phyloP scores from a whole-genome alignment of 768 basidiomycete species.

The Postia placenta region DNA sequence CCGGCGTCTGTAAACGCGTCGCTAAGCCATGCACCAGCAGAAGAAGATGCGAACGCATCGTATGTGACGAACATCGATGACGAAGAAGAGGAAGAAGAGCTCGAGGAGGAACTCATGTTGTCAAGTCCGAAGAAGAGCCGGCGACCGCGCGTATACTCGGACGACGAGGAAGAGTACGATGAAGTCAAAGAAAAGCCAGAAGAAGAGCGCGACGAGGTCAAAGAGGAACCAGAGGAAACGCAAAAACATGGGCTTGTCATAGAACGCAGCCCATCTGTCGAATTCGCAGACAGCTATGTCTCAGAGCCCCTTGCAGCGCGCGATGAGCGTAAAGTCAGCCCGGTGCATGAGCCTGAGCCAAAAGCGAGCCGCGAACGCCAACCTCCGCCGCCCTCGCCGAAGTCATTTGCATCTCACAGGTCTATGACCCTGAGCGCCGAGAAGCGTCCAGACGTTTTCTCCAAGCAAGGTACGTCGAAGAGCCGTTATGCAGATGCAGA shows the following conservation, averaged over 20 bases:
- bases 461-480: too few species aligned
- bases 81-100: constrained; percentile 9
- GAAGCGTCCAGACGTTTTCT: too few species aligned
- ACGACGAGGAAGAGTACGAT: constrained; percentile 3
- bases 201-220: background rate
- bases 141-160: background rate
- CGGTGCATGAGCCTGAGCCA: background rate
- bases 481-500: too few species aligned
- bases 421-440: too few species aligned
- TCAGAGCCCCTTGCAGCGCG: background rate
- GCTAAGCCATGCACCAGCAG: background rate
- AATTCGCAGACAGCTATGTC: background rate
- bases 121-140: constrained; percentile 6
- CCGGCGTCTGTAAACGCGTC: background rate
- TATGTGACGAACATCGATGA: background rate
- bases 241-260: background rate
- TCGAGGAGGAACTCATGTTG: constrained; percentile 7
- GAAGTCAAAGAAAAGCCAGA: background rate
- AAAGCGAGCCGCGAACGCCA: background rate
- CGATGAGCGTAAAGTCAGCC: background rate
- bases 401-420: too few species aligned
- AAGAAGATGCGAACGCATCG: background rate
- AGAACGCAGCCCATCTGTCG: background rate
- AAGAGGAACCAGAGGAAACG: background rate
- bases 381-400: background rate